Evolutionary conservation across 441 rosid genomes (phyloP).

Genomic region (Metrosideros polymorpha): DNA sequence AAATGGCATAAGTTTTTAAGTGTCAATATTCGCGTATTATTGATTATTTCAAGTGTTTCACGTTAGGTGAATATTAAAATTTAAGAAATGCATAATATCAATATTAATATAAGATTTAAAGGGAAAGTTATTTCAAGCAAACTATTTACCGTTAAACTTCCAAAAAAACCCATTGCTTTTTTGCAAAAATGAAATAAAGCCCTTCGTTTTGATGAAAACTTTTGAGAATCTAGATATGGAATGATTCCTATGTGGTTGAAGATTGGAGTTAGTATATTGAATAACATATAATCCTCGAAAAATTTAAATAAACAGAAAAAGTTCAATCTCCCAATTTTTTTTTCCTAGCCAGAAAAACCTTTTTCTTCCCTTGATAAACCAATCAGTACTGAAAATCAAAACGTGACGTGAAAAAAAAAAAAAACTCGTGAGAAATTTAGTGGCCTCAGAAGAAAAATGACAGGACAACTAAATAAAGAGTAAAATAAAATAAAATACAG

Average conservation of each 20-base stretch:
- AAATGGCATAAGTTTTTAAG: not conserved
- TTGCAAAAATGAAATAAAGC: not conserved
- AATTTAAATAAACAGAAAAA: not conserved
- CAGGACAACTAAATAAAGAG: not conserved
- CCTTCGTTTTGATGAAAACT: not conserved
- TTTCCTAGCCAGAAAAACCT: too few species aligned
- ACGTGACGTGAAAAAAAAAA: not conserved
- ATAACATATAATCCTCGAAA: not conserved
- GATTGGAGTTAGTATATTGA: not conserved
- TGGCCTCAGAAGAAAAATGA: not conserved
- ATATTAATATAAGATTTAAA: not conserved
- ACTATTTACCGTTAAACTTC: not conserved
- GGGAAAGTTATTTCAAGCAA: not conserved
- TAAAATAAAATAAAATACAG: not conserved
- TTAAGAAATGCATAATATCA: not conserved
- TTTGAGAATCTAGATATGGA: not conserved
- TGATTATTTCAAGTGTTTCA: not conserved
- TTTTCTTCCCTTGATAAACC: not conserved
- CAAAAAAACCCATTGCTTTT: too few species aligned
- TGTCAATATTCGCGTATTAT: not conserved
- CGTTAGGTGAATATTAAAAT: not conserved
- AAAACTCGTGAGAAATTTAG: not conserved
- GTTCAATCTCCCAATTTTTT: not conserved
- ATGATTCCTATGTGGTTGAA: too few species aligned
- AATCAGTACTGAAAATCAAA: not conserved